phyloP scores from a whole-genome alignment of 2,329 filamentous ascomycete genomes.

The Paecilomyces sp. region DNA sequence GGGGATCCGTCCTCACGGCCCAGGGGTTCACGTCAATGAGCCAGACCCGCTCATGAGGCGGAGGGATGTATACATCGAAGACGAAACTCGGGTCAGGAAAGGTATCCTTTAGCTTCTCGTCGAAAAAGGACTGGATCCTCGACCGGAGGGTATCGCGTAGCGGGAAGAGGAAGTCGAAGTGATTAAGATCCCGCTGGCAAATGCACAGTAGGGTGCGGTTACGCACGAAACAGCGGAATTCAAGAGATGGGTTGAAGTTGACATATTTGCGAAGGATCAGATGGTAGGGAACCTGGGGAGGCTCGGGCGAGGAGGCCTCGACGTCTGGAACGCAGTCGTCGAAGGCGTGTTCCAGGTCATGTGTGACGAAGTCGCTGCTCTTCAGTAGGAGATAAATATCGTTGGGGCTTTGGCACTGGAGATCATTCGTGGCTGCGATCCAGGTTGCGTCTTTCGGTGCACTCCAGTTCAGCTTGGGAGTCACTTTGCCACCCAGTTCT shows the following conservation, averaged over 20 bases:
- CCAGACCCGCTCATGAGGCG: constrained; percentile 66
- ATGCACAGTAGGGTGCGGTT: constrained; percentile 72
- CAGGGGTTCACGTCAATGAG: constrained; percentile 94
- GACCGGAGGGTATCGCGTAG: constrained; percentile 60
- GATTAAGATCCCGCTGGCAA: constrained; percentile 81
- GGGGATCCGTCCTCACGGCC: constrained; percentile 78
- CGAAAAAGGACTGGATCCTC: constrained; percentile 72
- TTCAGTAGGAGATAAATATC: constrained; percentile 93
- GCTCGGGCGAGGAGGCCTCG: constrained; percentile 16
- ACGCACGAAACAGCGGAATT: constrained; percentile 94
- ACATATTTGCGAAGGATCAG: constrained; percentile 85
- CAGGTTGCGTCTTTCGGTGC: constrained; percentile 92
- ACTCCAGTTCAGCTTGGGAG: constrained; percentile 96
- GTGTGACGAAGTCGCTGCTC: constrained; percentile 87
- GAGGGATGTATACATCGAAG: constrained; percentile 88
- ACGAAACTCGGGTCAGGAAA: constrained; percentile 80
- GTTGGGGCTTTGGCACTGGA: constrained; percentile 81
- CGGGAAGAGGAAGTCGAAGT: constrained; percentile 73
- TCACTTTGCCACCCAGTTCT: constrained; percentile 76
- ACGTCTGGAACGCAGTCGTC: constrained; percentile 56
- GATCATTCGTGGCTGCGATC: constrained; percentile 80
- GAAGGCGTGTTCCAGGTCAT: constrained; percentile 90
- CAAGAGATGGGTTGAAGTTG: constrained; percentile 78
- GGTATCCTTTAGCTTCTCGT: constrained; percentile 61
- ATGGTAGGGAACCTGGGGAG: constrained; percentile 57